These are phyloP conservation scores for Cercospora sp. DNA, from an alignment of 2,329 filamentous ascomycete genomes.

Conservation along the genomic window DNA sequence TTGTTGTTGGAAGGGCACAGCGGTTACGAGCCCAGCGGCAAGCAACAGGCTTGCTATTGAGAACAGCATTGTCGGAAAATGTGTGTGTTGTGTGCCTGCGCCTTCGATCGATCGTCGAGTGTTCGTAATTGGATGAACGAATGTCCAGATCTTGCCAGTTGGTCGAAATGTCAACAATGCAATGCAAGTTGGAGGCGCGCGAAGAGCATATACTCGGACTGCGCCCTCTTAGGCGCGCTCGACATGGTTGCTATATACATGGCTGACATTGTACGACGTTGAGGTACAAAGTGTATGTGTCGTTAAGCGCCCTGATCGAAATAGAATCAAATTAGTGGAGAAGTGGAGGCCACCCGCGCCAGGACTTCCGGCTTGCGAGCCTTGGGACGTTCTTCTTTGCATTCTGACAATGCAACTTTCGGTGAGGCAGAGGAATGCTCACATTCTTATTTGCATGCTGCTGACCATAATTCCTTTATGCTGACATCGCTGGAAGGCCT, in stretches of 20 bases:
- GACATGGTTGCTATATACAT: constrained; percentile 35
- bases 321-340: constrained; percentile 26
- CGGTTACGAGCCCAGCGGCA: constrained; percentile 22
- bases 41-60: constrained; percentile 28
- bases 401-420: neutral
- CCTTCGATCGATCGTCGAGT: neutral
- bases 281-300: constrained; percentile 19
- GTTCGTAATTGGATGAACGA: constrained; percentile 5
- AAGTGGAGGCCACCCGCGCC: constrained; percentile 2
- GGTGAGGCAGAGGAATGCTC: neutral
- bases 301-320: constrained; percentile 26
- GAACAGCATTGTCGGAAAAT: constrained; percentile 31
- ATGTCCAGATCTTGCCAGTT: constrained; percentile 13
- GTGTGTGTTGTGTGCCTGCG: constrained; percentile 5
- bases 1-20: constrained; percentile 24
- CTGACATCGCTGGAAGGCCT: neutral
- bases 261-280: constrained; percentile 30
- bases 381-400: neutral
- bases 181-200: constrained; percentile 12
- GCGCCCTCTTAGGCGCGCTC: neutral
- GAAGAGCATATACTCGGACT: constrained; percentile 6
- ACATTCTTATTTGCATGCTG: neutral
- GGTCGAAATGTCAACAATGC: constrained; percentile 13
- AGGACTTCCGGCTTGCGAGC: neutral
- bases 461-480: neutral